Evolutionary conservation across 2,329 filamentous ascomycete species (phyloP).

Genomic region (Fusarium mexicanum): DNA sequence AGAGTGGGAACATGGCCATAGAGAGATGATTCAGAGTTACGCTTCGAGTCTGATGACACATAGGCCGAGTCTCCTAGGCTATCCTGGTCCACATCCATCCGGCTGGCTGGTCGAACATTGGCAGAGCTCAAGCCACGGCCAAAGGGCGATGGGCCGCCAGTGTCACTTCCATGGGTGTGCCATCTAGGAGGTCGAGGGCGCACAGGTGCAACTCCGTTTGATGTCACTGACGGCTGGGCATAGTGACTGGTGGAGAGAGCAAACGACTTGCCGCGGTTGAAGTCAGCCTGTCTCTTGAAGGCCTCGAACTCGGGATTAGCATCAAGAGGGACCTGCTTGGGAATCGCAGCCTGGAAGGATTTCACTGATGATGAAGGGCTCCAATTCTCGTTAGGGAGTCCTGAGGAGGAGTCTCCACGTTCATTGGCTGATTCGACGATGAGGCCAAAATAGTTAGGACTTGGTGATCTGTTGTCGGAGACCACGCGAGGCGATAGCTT

Average conservation of each 20-base stretch:
- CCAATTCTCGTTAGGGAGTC: slow-evolving; percentile 76
- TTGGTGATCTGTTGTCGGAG: slow-evolving; percentile 61
- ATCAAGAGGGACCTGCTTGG: slow-evolving; percentile 75
- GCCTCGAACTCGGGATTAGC: slow-evolving; percentile 85
- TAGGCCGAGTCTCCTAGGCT: slow-evolving; percentile 63
- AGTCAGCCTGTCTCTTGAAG: slow-evolving; percentile 78
- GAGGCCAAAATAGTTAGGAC: slow-evolving; percentile 90
- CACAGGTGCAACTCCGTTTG: slow-evolving; percentile 38
- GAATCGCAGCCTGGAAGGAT: slow-evolving; percentile 74
- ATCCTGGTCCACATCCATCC: slow-evolving; percentile 58
- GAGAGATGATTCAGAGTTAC: slow-evolving; percentile 60
- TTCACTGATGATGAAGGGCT: slow-evolving; percentile 76
- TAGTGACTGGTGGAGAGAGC: slow-evolving; percentile 61
- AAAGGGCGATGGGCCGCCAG: slow-evolving; percentile 49
- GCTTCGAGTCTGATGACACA: slow-evolving; percentile 63
- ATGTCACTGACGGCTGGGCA: slow-evolving; percentile 46
- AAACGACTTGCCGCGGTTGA: slow-evolving; percentile 59
- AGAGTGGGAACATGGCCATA: slow-evolving; percentile 51
- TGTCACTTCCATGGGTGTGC: slow-evolving; percentile 60
- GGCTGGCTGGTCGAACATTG: slow-evolving; percentile 37
- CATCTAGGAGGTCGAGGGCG: slow-evolving; percentile 58
- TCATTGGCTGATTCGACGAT: slow-evolving; percentile 70
- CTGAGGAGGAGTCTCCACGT: slow-evolving; percentile 71
- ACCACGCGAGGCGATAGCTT: slow-evolving; percentile 56
- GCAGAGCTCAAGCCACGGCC: slow-evolving; percentile 34